Percentiles rank a stretch among this genome's conserved stretches.
Evolutionary conservation across 78 protist genomes (phyloP).

Genomic region (Cavenderia fasciculata): DNA sequence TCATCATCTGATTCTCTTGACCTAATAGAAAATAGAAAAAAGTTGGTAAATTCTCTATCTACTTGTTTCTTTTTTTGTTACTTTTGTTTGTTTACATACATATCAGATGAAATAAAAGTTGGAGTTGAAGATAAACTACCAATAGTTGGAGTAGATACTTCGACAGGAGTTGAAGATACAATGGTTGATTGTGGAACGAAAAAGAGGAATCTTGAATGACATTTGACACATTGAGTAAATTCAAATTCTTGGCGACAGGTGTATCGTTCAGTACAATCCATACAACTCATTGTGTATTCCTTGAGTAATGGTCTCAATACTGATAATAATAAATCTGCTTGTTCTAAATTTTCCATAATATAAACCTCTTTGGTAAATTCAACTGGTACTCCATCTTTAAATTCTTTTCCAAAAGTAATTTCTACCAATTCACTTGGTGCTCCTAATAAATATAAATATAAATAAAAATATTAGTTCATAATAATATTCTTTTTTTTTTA

Average conservation of each 20-base stretch:
- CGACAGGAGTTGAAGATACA: too few relatives aligned
- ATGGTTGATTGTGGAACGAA: neutral
- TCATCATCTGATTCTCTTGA: constrained; percentile 23
- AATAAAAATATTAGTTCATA: neutral
- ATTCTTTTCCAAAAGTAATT: constrained; percentile 20
- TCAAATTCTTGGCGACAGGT: constrained; percentile 9
- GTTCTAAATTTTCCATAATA: constrained; percentile 18
- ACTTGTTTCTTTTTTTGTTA: too few relatives aligned
- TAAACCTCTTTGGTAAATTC: constrained; percentile 16
- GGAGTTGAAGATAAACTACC: neutral
- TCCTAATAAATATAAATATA: neutral
- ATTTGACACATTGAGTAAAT: constrained; percentile 32
- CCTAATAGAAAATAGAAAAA: neutral
- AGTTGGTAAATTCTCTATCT: neutral
- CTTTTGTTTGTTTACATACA: too few relatives aligned
- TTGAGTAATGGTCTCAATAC: constrained; percentile 1
- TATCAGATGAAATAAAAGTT: neutral
- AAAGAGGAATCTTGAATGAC: constrained; percentile 23
- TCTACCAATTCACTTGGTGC: neutral
- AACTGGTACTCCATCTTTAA: constrained; percentile 35
- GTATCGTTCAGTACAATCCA: constrained; percentile 57
- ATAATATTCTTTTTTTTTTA: neutral
- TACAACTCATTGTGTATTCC: constrained; percentile 63
- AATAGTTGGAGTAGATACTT: too few relatives aligned
- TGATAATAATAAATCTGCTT: neutral